Base-by-base conservation (phyloP, 2,329 filamentous ascomycete species). In the Nannizziopsis barbatae region DNA sequence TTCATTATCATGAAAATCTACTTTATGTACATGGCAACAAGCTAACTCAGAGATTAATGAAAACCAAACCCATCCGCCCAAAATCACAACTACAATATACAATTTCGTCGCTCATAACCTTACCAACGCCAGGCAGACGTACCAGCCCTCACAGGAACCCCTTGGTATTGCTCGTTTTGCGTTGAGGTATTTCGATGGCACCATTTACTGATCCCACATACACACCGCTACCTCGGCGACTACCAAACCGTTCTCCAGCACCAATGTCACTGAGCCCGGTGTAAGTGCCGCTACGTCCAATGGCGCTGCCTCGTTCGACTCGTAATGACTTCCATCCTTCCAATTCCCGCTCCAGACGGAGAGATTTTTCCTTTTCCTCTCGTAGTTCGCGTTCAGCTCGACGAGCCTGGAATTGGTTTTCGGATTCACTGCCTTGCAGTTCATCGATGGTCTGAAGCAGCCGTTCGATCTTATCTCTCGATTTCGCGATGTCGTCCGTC, bases 391-490 rank as follows among this genome's bases (percentile, higher is more conserved):
- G 80, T 65, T 98, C 90, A 12, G 87, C 87, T 38, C 90, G 81
- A 49, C 90, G 84, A 20, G 86, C 83, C 20, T 81, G 76, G 37
- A 96, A 76, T 64, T 95, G 87, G 41, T 81, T 83, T 9, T 80
- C 74, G 17, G 85, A 88, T 66, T 96, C 90, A 11, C 81, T 84
- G 11, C 85, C 81, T 65, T 98, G 90, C 31, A 98, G 79, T 63
- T 96, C 90, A 62, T 96, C 90, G 57, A 98, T 95, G 1, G 86
- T 87, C 61, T 81, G 76, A 44, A 98, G 81, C 4, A 96, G 80
- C 62, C 88, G 87, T 55, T 92, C 86, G 53, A 88, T 79, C 72
- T 92, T 94, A 68, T 96, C 90, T 53, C 90, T 85, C 60, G 87
- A 81, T 55, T 90, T 85, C 56, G 75, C 73, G 50, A 95, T 77